Percentiles rank a stretch among this genome's conserved stretches.
Evolutionary conservation across 1,284 basidiomycete genomes (phyloP).

Genomic region (Ustilago curta): DNA sequence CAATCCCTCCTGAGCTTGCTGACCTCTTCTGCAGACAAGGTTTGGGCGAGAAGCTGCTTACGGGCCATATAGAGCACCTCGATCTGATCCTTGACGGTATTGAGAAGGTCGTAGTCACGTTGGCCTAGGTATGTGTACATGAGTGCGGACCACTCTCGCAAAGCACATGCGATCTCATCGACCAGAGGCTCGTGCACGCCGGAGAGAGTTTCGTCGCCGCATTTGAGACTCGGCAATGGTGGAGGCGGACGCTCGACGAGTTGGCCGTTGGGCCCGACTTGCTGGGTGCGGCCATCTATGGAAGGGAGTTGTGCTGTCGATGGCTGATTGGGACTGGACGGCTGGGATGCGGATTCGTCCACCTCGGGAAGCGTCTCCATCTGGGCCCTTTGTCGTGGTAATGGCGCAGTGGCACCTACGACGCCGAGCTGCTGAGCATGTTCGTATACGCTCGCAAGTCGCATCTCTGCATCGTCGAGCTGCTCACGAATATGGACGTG

Average conservation of each 20-base stretch:
- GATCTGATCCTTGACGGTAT: slow-evolving; percentile 86
- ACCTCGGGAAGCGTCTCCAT: slow-evolving; percentile 57
- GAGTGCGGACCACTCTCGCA: slow-evolving; percentile 93
- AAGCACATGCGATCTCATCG: slow-evolving; percentile 94
- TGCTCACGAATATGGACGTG: slow-evolving; percentile 90
- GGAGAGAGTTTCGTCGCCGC: slow-evolving; percentile 59
- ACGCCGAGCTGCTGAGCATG: slow-evolving; percentile 56
- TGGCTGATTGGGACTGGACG: slow-evolving; percentile 40
- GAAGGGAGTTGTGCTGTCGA: slow-evolving; percentile 15
- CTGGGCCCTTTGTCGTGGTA: slow-evolving; percentile 32
- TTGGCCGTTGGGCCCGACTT: slow-evolving; percentile 46
- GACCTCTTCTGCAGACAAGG: slow-evolving; percentile 88
- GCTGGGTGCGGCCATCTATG: slow-evolving; percentile 21
- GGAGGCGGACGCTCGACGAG: slow-evolving; percentile 76
- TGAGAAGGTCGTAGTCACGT: slow-evolving; percentile 90
- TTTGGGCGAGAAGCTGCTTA: slow-evolving; percentile 86
- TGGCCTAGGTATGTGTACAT: slow-evolving; percentile 90
- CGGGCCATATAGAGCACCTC: slow-evolving; percentile 90
- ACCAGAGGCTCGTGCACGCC: slow-evolving; percentile 81
- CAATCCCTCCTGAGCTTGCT: slow-evolving; percentile 84
- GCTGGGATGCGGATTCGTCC: slow-evolving; percentile 43
- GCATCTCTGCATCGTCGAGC: slow-evolving; percentile 86
- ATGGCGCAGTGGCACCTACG: slow-evolving; percentile 49
- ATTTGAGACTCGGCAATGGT: slow-evolving; percentile 88
- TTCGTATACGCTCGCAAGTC: slow-evolving; percentile 77